A percentile compares a stretch with the other conserved stretches of the same genome.
phyloP scores from a whole-genome alignment of 1,284 basidiomycete species.

The Leccinum huronense region DNA sequence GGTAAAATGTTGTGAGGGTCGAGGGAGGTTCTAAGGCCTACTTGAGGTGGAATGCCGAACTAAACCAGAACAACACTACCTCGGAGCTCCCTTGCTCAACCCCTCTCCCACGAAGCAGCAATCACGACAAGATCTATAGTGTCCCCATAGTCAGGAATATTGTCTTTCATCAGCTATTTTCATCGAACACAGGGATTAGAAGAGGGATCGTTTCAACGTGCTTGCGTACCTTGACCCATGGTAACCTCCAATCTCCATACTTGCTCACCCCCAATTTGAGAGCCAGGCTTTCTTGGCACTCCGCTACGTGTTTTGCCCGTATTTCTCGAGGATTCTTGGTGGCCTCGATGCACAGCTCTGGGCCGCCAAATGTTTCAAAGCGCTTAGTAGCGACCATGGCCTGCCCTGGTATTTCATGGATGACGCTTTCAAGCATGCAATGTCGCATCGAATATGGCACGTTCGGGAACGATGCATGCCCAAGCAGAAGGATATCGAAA shows the following conservation, averaged over 20 bases:
- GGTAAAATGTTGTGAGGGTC: constrained; percentile 76
- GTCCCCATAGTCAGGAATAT: constrained; percentile 81
- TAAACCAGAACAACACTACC: constrained; percentile 44
- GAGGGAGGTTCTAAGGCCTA: constrained; percentile 59
- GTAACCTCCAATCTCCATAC: constrained; percentile 61
- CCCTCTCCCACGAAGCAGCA: constrained; percentile 76
- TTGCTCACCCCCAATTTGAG: constrained; percentile 61
- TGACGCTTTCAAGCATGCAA: constrained; percentile 53
- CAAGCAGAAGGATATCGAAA: constrained; percentile 76
- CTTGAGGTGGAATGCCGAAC: constrained; percentile 1
- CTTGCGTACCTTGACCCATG: constrained; percentile 72
- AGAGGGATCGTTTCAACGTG: not conserved
- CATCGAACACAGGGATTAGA: not conserved
- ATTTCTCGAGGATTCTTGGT: constrained; percentile 32
- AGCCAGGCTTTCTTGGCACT: constrained; percentile 66
- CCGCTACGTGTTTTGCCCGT: constrained; percentile 51
- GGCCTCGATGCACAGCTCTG: constrained; percentile 13
- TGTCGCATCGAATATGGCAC: constrained; percentile 60
- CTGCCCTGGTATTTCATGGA: constrained; percentile 55
- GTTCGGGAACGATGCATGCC: constrained; percentile 56
- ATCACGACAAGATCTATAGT: constrained; percentile 73
- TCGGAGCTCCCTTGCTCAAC: constrained; percentile 70
- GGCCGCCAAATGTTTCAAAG: constrained; percentile 37
- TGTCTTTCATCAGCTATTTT: constrained; percentile 65
- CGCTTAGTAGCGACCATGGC: constrained; percentile 58